phyloP scores from a whole-genome alignment of 2,329 filamentous ascomycete species.

The Hymenoscyphus fraxineus region DNA sequence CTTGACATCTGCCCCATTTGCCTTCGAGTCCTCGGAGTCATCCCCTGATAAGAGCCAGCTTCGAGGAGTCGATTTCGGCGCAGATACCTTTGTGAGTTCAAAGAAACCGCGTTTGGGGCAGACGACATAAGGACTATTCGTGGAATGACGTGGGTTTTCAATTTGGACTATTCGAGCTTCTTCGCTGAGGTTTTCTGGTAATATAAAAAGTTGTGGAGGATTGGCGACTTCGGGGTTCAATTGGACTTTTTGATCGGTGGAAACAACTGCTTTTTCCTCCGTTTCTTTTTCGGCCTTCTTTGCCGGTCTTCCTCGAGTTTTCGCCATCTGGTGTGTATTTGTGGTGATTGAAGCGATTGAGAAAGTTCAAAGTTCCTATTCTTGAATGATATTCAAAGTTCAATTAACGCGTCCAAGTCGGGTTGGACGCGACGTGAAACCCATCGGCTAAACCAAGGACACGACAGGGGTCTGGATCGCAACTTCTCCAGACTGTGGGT shows the following conservation, averaged over 20 bases:
- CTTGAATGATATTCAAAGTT: neutral
- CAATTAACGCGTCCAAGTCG: neutral
- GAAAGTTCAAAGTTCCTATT: neutral
- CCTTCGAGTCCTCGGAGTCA: slow-evolving; percentile 2
- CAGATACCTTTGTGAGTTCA: slow-evolving; percentile 58
- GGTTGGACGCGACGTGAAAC: neutral
- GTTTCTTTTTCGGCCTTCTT: slow-evolving; percentile 23
- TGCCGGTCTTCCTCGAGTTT: slow-evolving; percentile 30
- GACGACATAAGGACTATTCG: slow-evolving; percentile 56
- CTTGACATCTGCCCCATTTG: neutral
- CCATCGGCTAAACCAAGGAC: neutral
- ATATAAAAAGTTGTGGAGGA: slow-evolving; percentile 55
- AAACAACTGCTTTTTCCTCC: slow-evolving; percentile 26
- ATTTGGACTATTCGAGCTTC: slow-evolving; percentile 57
- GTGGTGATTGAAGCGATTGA: slow-evolving; percentile 1
- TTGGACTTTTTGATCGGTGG: slow-evolving; percentile 30
- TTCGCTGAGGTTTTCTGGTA: slow-evolving; percentile 52
- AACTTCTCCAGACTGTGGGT: neutral
- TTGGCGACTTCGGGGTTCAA: slow-evolving; percentile 36
- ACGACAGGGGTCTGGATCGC: neutral
- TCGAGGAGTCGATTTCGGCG: slow-evolving; percentile 50
- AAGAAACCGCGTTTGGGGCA: slow-evolving; percentile 60
- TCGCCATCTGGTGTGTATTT: slow-evolving; percentile 21
- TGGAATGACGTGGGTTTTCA: slow-evolving; percentile 53
- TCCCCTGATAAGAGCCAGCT: slow-evolving; percentile 55